phyloP scores from a whole-genome alignment of 345 rosid genomes.

The Gossypium sturtianum region DNA sequence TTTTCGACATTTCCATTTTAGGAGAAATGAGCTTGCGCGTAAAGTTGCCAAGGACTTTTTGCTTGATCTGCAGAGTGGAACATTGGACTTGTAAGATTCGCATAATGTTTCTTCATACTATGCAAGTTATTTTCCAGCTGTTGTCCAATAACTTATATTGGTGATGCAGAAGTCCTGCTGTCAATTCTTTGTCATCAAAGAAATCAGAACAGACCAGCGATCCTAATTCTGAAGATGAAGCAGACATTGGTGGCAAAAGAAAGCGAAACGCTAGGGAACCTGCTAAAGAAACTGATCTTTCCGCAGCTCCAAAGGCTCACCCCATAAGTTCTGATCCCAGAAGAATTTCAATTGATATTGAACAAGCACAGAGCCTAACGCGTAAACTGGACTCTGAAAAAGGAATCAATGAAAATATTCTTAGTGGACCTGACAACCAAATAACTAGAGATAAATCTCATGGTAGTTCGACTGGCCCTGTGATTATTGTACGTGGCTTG shows the following conservation, averaged over 20 bases:
- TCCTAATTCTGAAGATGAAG: slow-evolving; percentile 84
- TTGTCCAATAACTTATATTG: slow-evolving; percentile 10
- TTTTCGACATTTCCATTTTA: slow-evolving; percentile 16
- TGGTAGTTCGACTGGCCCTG: slow-evolving; percentile 75
- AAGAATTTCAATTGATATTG: slow-evolving; percentile 70
- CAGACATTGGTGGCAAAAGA: slow-evolving; percentile 64
- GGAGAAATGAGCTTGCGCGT: slow-evolving; percentile 87
- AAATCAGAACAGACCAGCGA: slow-evolving; percentile 63
- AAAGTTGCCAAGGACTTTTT: slow-evolving; percentile 78
- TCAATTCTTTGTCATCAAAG: slow-evolving; percentile 39
- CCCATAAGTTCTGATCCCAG: slow-evolving; percentile 69
- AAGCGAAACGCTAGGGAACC: slow-evolving; percentile 51
- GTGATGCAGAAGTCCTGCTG: slow-evolving; percentile 69
- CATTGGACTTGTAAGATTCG: slow-evolving; percentile 68
- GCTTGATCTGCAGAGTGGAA: slow-evolving; percentile 83
- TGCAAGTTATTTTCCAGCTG: not conserved
- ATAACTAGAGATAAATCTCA: slow-evolving; percentile 68
- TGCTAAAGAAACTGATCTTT: slow-evolving; percentile 60
- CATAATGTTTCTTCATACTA: not conserved
- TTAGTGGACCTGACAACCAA: slow-evolving; percentile 65
- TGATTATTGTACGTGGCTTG: slow-evolving; percentile 82
- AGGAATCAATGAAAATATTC: slow-evolving; percentile 64
- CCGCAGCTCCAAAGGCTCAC: slow-evolving; percentile 86
- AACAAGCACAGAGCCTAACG: slow-evolving; percentile 78
- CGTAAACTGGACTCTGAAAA: slow-evolving; percentile 92